Base-by-base conservation (phyloP, 352 stramenopile species). In the Pythium periplocum region DNA sequence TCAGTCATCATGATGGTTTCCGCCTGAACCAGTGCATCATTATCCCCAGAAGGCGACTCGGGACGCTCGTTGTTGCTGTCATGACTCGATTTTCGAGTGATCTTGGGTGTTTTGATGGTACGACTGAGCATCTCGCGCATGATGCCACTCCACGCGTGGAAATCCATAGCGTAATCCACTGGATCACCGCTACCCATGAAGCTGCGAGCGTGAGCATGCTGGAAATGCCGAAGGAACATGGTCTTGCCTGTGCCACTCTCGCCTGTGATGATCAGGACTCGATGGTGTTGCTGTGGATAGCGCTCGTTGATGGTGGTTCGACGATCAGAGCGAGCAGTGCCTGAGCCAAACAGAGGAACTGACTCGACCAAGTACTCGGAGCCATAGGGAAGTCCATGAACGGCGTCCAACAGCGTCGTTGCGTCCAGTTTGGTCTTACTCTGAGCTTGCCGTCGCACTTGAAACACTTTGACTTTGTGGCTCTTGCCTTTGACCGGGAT, bases 401-500 rank as follows among this genome's bases (percentile, higher is more conserved):
- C 48, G 0, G 65, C 55, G 34, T 77, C 65, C 33, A 75, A 48
- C 7, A 76, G 39, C 0, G 69, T 61, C 3, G 63, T 66, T 2
- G 60, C 47, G 30, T 79, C 69, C 1, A 79, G 46, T 30, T 71
- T 71, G 2, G 59, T 71, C 48, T 72, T 66, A 11, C 36, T 38
- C 10, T 74, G 66, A 1, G 62, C 58, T 36, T 57, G 53, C 17
- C 59, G 64, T 3, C 71, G 68, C 4, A 87, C 78, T 6, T 62
- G 62, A 31, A 71, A 86, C 2, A 91, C 73, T 12, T 66, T 57
- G 7, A 86, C 71, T 6, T 59, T 70, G 0, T 64, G 47, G 0
- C 51, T 56, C 42, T 91, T 90, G 12, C 79, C 79, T 58, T 93
- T 89, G 40, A 91, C 77, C 2, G 60, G 46, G 39, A 88, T 79